Conservation (phyloP, 305 asterid genomes). For the Galium porrigens region DNA sequence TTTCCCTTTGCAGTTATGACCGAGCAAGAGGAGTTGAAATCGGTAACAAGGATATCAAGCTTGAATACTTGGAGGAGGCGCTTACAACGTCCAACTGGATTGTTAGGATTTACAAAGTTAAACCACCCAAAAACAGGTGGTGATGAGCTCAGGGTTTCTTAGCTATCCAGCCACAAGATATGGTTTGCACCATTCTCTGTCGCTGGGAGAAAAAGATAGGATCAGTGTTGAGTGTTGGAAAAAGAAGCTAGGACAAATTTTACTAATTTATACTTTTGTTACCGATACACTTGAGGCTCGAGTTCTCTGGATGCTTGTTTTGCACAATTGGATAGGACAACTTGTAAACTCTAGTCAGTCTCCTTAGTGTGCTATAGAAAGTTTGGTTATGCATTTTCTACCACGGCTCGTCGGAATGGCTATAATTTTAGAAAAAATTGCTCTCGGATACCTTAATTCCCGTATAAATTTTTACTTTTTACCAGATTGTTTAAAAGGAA, state of each 20-base stretch:
- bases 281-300: constrained; percentile 8
- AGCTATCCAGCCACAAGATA: background rate
- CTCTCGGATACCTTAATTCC: too few relatives aligned
- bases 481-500: too few relatives aligned
- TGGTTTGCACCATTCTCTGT: background rate
- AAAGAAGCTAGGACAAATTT: background rate
- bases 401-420: background rate
- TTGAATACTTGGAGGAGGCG: constrained; percentile 89
- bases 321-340: constrained; percentile 12
- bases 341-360: background rate
- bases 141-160: constrained; percentile 19
- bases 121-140: constrained; percentile 89
- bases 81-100: constrained; percentile 95
- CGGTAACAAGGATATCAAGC: constrained; percentile 86
- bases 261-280: background rate
- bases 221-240: constrained; percentile 4
- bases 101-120: constrained; percentile 86
- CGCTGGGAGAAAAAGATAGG: constrained; percentile 7
- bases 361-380: background rate
- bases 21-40: constrained; percentile 97
- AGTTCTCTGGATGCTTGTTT: constrained; percentile 6
- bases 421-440: background rate
- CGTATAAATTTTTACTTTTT: too few relatives aligned
- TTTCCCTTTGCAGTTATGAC: constrained; percentile 48
- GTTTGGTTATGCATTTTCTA: background rate